Evolutionary conservation across 768 basidiomycete species (phyloP).

Genomic region (Suillus clintonianus): DNA sequence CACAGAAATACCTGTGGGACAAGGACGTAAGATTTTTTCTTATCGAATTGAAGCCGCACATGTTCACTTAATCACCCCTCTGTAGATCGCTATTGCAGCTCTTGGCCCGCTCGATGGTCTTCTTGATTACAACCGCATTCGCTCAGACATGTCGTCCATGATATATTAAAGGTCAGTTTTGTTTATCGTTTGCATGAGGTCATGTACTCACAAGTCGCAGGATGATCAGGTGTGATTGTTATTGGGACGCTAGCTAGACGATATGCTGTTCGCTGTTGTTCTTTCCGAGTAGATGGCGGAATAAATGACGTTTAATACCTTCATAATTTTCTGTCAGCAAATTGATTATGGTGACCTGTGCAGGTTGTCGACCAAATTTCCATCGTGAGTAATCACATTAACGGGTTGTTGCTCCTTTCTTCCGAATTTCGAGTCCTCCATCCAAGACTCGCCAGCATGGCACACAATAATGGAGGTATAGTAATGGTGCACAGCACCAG

Average conservation of each 20-base stretch:
- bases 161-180: constrained; percentile 48
- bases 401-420: not conserved
- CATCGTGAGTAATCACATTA: not conserved
- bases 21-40: constrained; percentile 67
- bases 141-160: constrained; percentile 81
- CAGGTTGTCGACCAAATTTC: not conserved
- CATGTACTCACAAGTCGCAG: not conserved
- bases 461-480: no score
- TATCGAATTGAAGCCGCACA: not conserved
- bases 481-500: no score
- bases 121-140: constrained; percentile 91
- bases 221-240: constrained; percentile 1
- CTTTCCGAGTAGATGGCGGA: constrained; percentile 21
- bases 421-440: no score
- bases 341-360: not conserved
- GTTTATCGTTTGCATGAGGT: not conserved
- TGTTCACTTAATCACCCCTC: constrained; percentile 9
- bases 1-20: constrained; percentile 97
- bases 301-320: constrained; percentile 18
- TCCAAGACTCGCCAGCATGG: no score
- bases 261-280: constrained; percentile 17
- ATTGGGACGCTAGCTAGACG: constrained; percentile 19
- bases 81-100: constrained; percentile 82
- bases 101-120: constrained; percentile 90
- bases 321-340: not conserved